Percentiles rank a stretch among this genome's conserved stretches.
Conservation (phyloP, 2,329 filamentous ascomycete genomes). For the Beauveria varroae region DNA sequence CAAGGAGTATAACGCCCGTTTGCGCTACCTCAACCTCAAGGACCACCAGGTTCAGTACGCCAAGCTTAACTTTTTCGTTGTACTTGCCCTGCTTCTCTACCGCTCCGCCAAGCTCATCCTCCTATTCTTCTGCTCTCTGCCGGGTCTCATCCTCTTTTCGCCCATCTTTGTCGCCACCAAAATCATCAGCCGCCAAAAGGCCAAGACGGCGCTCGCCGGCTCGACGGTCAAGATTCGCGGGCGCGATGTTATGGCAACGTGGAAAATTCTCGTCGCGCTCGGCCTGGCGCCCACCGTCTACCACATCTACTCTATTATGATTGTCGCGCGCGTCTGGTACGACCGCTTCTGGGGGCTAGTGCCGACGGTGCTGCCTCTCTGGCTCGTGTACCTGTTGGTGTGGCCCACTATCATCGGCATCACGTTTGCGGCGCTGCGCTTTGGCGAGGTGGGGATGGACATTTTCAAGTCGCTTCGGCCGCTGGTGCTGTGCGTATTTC, state of each 20-base stretch:
- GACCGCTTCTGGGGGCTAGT: constrained; percentile 79
- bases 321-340: constrained; percentile 70
- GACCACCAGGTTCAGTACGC: constrained; percentile 95
- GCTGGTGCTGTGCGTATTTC: constrained; percentile 76
- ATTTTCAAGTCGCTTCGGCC: constrained; percentile 92
- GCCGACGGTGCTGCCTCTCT: constrained; percentile 73
- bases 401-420: constrained; percentile 78
- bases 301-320: constrained; percentile 67
- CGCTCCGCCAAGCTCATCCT: constrained; percentile 69
- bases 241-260: constrained; percentile 84
- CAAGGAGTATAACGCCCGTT: constrained; percentile 76
- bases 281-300: constrained; percentile 77
- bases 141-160: constrained; percentile 79
- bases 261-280: constrained; percentile 86
- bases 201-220: constrained; percentile 73
- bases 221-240: constrained; percentile 86
- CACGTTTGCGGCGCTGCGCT: constrained; percentile 87
- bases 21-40: constrained; percentile 77
- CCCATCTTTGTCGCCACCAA: constrained; percentile 83
- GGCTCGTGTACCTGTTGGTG: constrained; percentile 65
- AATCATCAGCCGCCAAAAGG: constrained; percentile 73
- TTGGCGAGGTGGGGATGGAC: constrained; percentile 98
- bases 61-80: constrained; percentile 68
- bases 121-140: constrained; percentile 73
- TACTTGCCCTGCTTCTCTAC: constrained; percentile 71